A percentile compares a stretch with the other conserved stretches of the same genome.
These are phyloP conservation scores for Colletotrichum aenigma DNA, from an alignment of 2,329 filamentous ascomycete species.

Conservation along the genomic window DNA sequence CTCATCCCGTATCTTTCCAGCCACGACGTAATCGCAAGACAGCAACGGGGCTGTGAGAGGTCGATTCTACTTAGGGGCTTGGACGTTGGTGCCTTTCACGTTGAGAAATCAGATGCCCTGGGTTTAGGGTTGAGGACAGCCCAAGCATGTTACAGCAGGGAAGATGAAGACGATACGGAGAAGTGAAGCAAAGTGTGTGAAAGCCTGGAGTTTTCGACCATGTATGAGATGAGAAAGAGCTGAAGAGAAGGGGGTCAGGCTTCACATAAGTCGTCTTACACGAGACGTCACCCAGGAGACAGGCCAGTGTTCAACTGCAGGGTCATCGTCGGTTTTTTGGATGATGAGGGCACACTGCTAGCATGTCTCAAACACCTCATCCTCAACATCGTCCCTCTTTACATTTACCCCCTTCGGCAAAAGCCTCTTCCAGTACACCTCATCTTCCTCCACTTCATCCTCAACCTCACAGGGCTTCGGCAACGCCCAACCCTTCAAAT, in stretches of 20 bases:
- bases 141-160: too few relatives aligned
- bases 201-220: too few relatives aligned
- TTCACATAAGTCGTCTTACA: background rate
- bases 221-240: too few relatives aligned
- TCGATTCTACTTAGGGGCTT: too few relatives aligned
- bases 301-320: background rate
- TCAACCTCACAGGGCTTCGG: background rate
- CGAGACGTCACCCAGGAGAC: background rate
- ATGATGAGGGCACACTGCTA: background rate
- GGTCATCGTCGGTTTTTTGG: background rate
- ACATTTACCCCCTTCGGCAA: background rate
- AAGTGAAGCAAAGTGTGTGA: too few relatives aligned
- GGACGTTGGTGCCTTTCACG: too few relatives aligned
- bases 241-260: too few relatives aligned
- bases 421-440: background rate
- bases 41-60: background rate
- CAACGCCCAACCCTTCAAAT: background rate
- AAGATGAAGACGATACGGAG: too few relatives aligned
- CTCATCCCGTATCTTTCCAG: too few relatives aligned
- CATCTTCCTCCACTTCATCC: background rate
- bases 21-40: background rate
- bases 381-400: background rate
- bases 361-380: background rate
- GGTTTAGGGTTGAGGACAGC: too few relatives aligned
- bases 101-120: too few relatives aligned